Base-by-base conservation (phyloP, 1,284 basidiomycete species). In the Somion occarium region DNA sequence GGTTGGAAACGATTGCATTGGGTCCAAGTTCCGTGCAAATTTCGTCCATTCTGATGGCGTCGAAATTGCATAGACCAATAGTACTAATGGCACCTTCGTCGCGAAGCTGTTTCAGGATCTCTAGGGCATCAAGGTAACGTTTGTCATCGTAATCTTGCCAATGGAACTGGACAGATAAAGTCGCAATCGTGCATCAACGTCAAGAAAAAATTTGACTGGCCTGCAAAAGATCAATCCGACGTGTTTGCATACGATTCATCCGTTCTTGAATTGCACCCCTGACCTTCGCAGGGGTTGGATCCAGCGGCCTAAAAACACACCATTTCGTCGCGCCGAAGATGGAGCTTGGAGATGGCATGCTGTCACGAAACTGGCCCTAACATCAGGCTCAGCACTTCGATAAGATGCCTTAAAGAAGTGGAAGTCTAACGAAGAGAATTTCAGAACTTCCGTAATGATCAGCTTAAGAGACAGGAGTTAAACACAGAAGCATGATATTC, bases 401-500 rank as follows among this genome's bases (percentile, higher is more conserved):
- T 39, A 20, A n/a, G n/a, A 5, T 4, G 3, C 38, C 20, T 39
- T 20, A 5, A 39, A 24, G 2, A 46, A 41, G 9, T 43, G n/a
- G 26, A 38, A 24, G 5, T 68, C 82, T 56, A 66, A 89, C 88
- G 56, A 88, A 90, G 51, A 89, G 76, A 53, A 87, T 78, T 64
- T 91, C 88, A 30, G 88, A 79, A 61, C 82, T 81, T 18, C 88
- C 88, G 70, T 91, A 90, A 68, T 91, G 88, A 70, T 91, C 88
- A 58, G 88, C 88, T 90, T 61, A 37, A 44, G 55, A 47, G 48
- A 15, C 15, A 18, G 18, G 22, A 49, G 48, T 25, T 27, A 46
- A 23, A 43, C 3, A 43, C 4, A 13, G 42, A 3, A 25, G 9
- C 3, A 30, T 4, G 44, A 46, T 18, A 13, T 46, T 15, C 15